phyloP scores from a whole-genome alignment of 108 stramenopile species.

The Chaetoceros muelleri region DNA sequence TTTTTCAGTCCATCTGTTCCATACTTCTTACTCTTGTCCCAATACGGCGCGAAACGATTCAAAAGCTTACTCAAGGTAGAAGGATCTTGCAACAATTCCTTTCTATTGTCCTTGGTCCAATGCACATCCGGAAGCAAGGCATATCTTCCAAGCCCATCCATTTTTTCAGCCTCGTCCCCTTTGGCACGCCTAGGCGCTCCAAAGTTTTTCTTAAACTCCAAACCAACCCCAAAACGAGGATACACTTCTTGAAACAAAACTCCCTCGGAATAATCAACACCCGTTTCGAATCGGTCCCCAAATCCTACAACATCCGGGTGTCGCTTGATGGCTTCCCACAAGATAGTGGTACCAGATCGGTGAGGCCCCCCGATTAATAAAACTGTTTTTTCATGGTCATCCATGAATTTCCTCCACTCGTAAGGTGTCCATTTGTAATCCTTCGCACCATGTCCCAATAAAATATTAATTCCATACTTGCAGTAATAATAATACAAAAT shows the following conservation, averaged over 20 bases:
- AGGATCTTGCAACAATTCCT: conserved; percentile 2
- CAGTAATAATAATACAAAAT: conserved; percentile 3
- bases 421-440: conserved; percentile 10
- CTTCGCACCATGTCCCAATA: conserved; percentile 3
- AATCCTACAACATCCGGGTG: conserved; percentile 12
- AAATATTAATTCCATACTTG: conserved; percentile 6
- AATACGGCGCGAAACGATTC: conserved; percentile 11
- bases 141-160: conserved; percentile 12
- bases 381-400: conserved; percentile 8
- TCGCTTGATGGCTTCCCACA: conserved; percentile 11
- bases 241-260: conserved; percentile 19
- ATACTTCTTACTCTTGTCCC: conserved; percentile 7
- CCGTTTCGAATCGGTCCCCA: conserved; percentile 7
- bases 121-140: conserved; percentile 8
- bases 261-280: conserved; percentile 11
- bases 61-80: conserved; percentile 4
- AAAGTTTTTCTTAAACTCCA: conserved; percentile 4
- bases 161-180: not conserved
- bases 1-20: conserved; percentile 6
- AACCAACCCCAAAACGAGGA: conserved; percentile 10
- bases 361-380: conserved; percentile 13
- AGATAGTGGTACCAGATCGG: conserved; percentile 6
- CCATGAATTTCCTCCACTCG: conserved; percentile 8
- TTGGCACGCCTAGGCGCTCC: not conserved
- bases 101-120: conserved; percentile 12